Evolutionary conservation across 148 eudicot species (phyloP), one percentile per base, ranked within the genome.

Genomic region (Suaeda aralocaspica): DNA sequence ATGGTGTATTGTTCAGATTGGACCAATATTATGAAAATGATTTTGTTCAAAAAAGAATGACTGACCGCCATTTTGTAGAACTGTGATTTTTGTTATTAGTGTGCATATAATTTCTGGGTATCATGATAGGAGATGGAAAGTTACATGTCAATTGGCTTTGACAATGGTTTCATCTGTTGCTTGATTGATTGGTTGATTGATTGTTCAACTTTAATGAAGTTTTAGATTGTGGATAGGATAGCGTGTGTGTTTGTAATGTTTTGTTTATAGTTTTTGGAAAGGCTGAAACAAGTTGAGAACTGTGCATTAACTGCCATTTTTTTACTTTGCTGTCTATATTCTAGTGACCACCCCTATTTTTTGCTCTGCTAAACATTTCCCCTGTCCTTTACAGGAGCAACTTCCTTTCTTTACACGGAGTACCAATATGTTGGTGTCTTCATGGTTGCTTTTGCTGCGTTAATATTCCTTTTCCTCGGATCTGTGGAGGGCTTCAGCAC

Each of bases 401-500:
- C 95, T 12, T 88, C 96, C 68, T 92, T 92, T 78, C 95, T 92
- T 36, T 89, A 62, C 59, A 89, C 92, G 2, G 83, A 76, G 75
- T 92, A 92, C 68, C 86, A 82, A 72, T 92, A 92, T 79, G 97
- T 92, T 72, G 95, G 90, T 13, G 51, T 87, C 69, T 92, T 92
- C 81, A 92, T 92, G 97, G 83, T 87, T 68, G 87, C 85, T 10
- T 92, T 92, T 78, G 97, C 97, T 22, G 81, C 85, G 66, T 68
- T 93, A 61, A 90, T 93, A 76, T 93, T 92, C 69, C 74, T 93
- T 71, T 93, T 93, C 81, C 98, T 93, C 1, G 98, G 98, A n/a
- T 90, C 96, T 9, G 98, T 93, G 70, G 92, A 93, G 72, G 85
- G 98, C 46, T 93, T 90, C 87, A 93, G 98, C 77, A 90, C 95